Evolutionary conservation across 352 stramenopile genomes (phyloP), one percentile per base, ranked within the genome.

Genomic region (Pythium oligandrum): DNA sequence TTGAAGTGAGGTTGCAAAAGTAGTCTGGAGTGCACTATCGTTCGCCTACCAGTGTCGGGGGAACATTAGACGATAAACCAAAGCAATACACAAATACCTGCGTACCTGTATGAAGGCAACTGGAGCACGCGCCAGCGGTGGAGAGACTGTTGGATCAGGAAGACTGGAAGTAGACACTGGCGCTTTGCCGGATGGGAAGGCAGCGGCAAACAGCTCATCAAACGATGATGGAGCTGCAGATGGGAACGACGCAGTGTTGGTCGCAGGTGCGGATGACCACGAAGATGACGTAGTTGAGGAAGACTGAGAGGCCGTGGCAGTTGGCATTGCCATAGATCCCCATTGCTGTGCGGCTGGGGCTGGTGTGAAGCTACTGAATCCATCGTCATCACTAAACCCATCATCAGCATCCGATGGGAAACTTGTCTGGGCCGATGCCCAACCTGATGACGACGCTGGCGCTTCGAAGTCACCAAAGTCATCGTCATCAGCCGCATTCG

Each of bases 391-490:
- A 5, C 47, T 50, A 44, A 64, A 64, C 6, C 42, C 52, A 32
- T 61, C 57, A 30, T 62, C 49, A 49, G 36, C 35, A 37, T 50
- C 52, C n/a, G 44, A 49, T 26, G 44, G n/a, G n/a, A 34, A 49
- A 49, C n/a, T 49, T 34, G 44, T 49, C 44, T 49, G 44, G 44
- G 31, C n/a, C n/a, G 17, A 26, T 26, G 17, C 17, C 17, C 17
- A 26, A 26, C 17, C 17, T 26, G 17, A 26, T 26, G 17, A 26
- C 7, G 46, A 40, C 46, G 56, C 33, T 35, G 64, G 47, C 17
- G 51, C 38, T 26, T 42, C 61, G 53, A 84, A 84, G 30, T 70
- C 63, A 10, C 61, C 71, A 60, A 83, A 81, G 47, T 70, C 59
- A 9, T 71, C 71, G 30, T 65, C 59, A 7, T 65, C 51, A 44